Evolutionary conservation across 345 rosid species (phyloP), one percentile per base, ranked within the genome.

Genomic region (Citrus maxima): DNA sequence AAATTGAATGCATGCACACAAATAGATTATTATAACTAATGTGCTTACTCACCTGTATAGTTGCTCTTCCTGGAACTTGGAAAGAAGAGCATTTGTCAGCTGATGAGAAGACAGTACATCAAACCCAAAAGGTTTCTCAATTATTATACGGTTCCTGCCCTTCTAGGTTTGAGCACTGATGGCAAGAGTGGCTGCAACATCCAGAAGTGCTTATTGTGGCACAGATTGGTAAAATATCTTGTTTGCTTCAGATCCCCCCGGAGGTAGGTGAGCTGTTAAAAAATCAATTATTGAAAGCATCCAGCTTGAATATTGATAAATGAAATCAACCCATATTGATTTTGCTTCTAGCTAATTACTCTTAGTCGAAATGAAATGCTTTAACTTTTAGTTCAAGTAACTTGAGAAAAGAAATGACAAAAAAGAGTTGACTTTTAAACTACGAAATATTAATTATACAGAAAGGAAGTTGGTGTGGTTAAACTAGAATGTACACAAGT

Each of bases 181-280:
- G 18, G 87, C 91, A 65, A 91, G 85, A 70, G 86, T 75, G 72
- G 83, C 85, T 63, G 91, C 90, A 72, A 91, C 98, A 76, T 93
- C 98, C 73, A 84, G 67, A 46, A 93, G 91, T 27, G 93, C 94
- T 89, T 93, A 94, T 82, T 93, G 96, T 62, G 98, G 94, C 80
- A 91, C 98, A 3, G 98, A 89, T 75, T 92, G 90, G 79, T 90
- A 92, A 79, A 91, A 88, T 67, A 93, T 89, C 82, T 91, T 81
- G 84, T 89, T 93, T 76, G 88, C 92, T 78, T 69, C 70, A 69
- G 86, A 84, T 72, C 73, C 85, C 49, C 89, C 93, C 96, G 92
- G 89, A 82, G 82, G 79, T 80, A 68, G 56, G 28, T 75, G 80
- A 38, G 42, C 10, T 38, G 42, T 9, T 8, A 38, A 38, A 37